phyloP scores from a whole-genome alignment of 2,329 filamentous ascomycete genomes.

The Lojkania enalia region DNA sequence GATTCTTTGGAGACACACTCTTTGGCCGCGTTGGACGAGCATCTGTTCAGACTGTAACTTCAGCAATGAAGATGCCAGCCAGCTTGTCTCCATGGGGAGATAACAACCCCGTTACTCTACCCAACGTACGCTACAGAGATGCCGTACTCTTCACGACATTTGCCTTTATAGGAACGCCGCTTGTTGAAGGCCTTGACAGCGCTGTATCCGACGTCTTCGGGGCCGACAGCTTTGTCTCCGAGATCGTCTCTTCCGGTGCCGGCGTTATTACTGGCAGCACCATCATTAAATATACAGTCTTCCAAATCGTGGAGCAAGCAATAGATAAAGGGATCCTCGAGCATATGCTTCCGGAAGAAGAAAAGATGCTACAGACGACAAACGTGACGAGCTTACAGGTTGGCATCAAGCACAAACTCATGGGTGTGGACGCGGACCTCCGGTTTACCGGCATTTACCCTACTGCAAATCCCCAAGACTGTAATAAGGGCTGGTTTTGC shows the following conservation, averaged over 20 bases:
- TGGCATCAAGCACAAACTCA: constrained; percentile 46
- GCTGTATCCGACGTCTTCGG: constrained; percentile 36
- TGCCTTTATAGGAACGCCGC: constrained; percentile 39
- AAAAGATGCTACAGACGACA: constrained; percentile 43
- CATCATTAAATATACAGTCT: constrained; percentile 40
- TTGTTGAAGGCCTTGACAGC: constrained; percentile 36
- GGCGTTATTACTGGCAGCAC: constrained; percentile 32
- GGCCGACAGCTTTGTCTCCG: constrained; percentile 40
- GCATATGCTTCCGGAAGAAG: constrained; percentile 45
- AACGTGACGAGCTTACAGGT: constrained; percentile 43
- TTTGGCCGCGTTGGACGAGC: constrained; percentile 42
- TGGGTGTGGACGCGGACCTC: constrained; percentile 46
- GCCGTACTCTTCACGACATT: constrained; percentile 45
- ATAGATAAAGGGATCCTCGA: constrained; percentile 45
- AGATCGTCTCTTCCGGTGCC: constrained; percentile 37
- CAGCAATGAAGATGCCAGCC: constrained; percentile 39
- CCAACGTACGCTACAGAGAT: constrained; percentile 46
- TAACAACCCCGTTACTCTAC: constrained; percentile 45
- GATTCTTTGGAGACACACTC: constrained; percentile 44
- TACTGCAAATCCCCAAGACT: constrained; percentile 24
- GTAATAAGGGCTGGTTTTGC: constrained; percentile 45
- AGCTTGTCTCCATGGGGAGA: constrained; percentile 44
- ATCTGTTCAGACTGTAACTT: constrained; percentile 38
- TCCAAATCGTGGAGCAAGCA: constrained; percentile 46
- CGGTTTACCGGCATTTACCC: constrained; percentile 35